These are phyloP conservation scores for Aspergillus fructus DNA, from an alignment of 2,329 filamentous ascomycete genomes.

Conservation along the genomic window DNA sequence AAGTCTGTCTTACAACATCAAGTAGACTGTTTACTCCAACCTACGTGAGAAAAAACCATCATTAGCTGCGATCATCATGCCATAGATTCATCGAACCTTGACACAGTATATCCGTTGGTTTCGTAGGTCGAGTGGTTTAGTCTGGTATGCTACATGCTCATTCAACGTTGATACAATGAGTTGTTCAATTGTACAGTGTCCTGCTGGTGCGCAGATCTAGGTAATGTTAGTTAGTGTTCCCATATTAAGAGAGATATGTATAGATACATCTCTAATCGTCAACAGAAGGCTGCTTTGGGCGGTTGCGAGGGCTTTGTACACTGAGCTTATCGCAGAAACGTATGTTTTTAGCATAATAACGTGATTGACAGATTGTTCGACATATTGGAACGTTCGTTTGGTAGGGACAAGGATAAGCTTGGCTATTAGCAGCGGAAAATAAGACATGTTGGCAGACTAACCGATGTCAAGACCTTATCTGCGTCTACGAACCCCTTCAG, in stretches of 20 bases:
- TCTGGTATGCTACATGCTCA: conserved; percentile 75
- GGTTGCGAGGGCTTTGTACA: conserved; percentile 67
- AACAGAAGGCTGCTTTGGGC: conserved; percentile 64
- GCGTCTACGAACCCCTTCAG: conserved; percentile 74
- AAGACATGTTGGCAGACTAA: conserved; percentile 34
- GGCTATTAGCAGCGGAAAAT: conserved; percentile 15
- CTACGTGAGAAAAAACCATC: conserved; percentile 38
- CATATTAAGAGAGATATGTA: neutral
- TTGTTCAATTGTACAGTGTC: conserved; percentile 59
- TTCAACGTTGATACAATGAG: conserved; percentile 73
- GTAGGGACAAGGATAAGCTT: conserved; percentile 75
- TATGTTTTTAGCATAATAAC: conserved; percentile 86
- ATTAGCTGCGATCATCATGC: conserved; percentile 11
- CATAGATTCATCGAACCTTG: conserved; percentile 53
- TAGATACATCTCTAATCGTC: conserved; percentile 61
- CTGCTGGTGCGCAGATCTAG: conserved; percentile 64
- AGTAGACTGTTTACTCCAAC: conserved; percentile 81
- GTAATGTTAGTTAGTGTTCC: conserved; percentile 5
- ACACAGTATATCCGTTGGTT: conserved; percentile 92
- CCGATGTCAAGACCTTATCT: conserved; percentile 76
- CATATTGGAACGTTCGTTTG: conserved; percentile 63
- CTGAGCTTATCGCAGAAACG: conserved; percentile 63
- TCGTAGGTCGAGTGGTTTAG: conserved; percentile 75
- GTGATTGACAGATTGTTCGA: conserved; percentile 81
- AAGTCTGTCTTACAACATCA: conserved; percentile 83